Conservation (phyloP, 306 rosid genomes). For the Lablab purpureus region DNA sequence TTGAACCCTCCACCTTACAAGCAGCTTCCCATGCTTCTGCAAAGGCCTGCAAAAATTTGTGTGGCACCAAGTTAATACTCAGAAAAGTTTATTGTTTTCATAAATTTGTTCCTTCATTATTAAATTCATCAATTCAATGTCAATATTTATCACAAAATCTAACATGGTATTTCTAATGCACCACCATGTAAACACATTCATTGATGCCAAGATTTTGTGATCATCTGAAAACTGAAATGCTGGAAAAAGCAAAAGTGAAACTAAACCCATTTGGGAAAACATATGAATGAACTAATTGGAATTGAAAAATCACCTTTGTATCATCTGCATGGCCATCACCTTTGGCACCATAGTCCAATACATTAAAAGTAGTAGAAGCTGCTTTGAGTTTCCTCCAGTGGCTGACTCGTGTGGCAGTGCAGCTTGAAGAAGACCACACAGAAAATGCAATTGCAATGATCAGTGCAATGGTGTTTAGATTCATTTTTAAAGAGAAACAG, state of each 20-base stretch:
- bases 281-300: too few relatives aligned
- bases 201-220: too few relatives aligned
- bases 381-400: constrained; percentile 55
- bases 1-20: constrained; percentile 71
- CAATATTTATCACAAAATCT: too few relatives aligned
- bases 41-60: constrained; percentile 60
- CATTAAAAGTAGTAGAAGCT: constrained; percentile 56
- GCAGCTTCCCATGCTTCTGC: constrained; percentile 75
- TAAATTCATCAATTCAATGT: too few relatives aligned
- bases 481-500: constrained; percentile 11
- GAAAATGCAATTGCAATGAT: constrained; percentile 44
- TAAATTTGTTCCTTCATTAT: too few relatives aligned
- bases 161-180: too few relatives aligned
- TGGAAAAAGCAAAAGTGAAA: too few relatives aligned
- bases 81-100: neutral
- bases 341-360: constrained; percentile 73
- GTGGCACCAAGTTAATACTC: neutral
- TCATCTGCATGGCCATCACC: constrained; percentile 85
- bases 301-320: constrained; percentile 62
- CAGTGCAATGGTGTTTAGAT: constrained; percentile 42
- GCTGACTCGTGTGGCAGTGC: constrained; percentile 54
- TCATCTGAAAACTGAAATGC: too few relatives aligned
- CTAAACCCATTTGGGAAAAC: too few relatives aligned
- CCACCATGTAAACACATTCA: too few relatives aligned
- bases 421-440: constrained; percentile 48